Base-by-base conservation (phyloP, 495 filamentous ascomycete species). In the Penicillium tannophilum region DNA sequence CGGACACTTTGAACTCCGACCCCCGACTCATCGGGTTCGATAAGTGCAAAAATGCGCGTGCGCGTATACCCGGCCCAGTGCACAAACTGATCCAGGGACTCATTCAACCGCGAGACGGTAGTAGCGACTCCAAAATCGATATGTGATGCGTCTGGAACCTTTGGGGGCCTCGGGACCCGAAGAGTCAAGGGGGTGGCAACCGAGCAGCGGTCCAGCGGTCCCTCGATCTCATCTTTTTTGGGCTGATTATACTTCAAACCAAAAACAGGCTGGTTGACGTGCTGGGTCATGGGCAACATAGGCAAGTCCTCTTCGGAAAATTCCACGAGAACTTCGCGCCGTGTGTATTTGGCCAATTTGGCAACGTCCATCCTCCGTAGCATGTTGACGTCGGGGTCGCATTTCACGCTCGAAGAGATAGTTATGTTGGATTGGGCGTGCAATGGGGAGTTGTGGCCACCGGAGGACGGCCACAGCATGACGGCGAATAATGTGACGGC, bases 51-150 rank as follows among this genome's bases (percentile, higher is more conserved):
- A 2, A 90, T 80, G 33, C 76, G 79, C 7, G 82, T 78, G 8
- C 74, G 72, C 0, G 83, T 84, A 19, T 81, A 72, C 1, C 82
- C 72, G 4, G 87, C 80, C 87, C 87, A 90, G 64, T 88, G 85
- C 12, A 74, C 60, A 36, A 89, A 84, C 26, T 77, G 74, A 26
- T 80, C 69, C 11, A 87, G 70, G 2, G 83, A 86, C 14, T 80
- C 76, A 43, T 81, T 74, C 56, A 90, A 68, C 33, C 86, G 77
- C 4, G 72, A 69, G 45, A 84, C 71, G 7, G 76, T 80, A 16
- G 86, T 87, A 2, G 86, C 82, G 1, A 90, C 80, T 58, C 85
- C 87, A 59, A 88, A 85, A 47, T 85, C 72, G 43, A 88, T 72
- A 53, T 77, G 66, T 6, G 83, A 84, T 8, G 79, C 83, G 61